A percentile compares a stretch with the other conserved stretches of the same genome.
These are phyloP conservation scores for Anthracocystis setariae DNA, from an alignment of 1,284 basidiomycete genomes.

Conservation along the genomic window DNA sequence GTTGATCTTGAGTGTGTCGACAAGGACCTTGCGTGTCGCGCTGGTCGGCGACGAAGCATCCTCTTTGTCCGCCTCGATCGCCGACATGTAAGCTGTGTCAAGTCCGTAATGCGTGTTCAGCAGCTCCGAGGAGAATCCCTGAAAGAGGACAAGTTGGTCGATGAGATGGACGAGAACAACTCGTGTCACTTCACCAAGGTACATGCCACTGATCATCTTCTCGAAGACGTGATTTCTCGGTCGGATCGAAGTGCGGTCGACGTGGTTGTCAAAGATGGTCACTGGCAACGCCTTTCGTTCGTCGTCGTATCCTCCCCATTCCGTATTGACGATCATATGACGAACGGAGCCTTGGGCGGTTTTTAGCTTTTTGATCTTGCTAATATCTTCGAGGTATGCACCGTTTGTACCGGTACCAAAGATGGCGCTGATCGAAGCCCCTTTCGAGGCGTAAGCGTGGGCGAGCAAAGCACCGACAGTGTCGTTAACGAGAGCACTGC, in stretches of 20 bases:
- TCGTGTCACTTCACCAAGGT: constrained; percentile 91
- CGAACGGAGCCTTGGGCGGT: constrained; percentile 28
- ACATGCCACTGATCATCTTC: constrained; percentile 99
- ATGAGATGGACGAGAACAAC: constrained; percentile 86
- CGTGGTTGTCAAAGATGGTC: constrained; percentile 90
- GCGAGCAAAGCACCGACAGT: constrained; percentile 92
- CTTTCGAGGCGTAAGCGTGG: constrained; percentile 87
- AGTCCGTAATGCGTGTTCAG: constrained; percentile 92
- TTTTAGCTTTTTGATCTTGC: constrained; percentile 79
- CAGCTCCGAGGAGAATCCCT: constrained; percentile 77
- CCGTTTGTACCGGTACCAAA: constrained; percentile 99
- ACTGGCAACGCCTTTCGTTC: constrained; percentile 83
- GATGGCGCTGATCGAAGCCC: constrained; percentile 82
- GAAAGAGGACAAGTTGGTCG: constrained; percentile 79
- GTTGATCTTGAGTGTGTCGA: constrained; percentile 75
- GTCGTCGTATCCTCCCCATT: constrained; percentile 73
- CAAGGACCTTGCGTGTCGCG: constrained; percentile 72
- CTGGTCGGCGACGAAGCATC: constrained; percentile 25
- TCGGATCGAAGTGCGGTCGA: constrained; percentile 94
- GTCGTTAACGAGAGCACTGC: constrained; percentile 94
- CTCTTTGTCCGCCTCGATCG: constrained; percentile 74
- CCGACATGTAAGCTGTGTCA: constrained; percentile 91
- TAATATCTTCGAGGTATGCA: constrained; percentile 88
- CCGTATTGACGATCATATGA: constrained; percentile 93
- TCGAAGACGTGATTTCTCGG: constrained; percentile 93